These are phyloP conservation scores for Xerocomellus chrysenteron DNA, from an alignment of 768 basidiomycete genomes.

Conservation along the genomic window DNA sequence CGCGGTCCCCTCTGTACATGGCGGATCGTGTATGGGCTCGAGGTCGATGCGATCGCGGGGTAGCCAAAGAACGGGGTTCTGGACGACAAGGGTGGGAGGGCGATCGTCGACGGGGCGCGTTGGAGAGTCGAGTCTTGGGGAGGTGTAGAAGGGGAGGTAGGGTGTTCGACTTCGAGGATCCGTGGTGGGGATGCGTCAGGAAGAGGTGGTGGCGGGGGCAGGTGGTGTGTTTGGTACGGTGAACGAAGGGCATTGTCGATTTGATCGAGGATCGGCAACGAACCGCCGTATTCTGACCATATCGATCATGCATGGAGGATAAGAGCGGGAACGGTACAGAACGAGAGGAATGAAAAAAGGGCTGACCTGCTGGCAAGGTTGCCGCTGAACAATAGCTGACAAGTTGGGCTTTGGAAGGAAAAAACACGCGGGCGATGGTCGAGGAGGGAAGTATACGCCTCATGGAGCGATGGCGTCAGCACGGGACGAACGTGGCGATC, in stretches of 20 bases:
- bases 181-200: not conserved
- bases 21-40: slow-evolving; percentile 42
- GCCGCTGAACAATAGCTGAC: slow-evolving; percentile 51
- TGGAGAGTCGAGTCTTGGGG: not conserved
- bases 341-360: not conserved
- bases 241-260: slow-evolving; percentile 49
- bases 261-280: slow-evolving; percentile 48
- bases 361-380: slow-evolving; percentile 52
- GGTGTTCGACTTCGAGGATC: not conserved
- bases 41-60: slow-evolving; percentile 41
- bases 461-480: slow-evolving; percentile 7
- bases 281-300: slow-evolving; percentile 65
- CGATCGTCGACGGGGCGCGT: slow-evolving; percentile 11
- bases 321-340: not conserved
- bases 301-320: slow-evolving; percentile 21
- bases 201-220: slow-evolving; percentile 4
- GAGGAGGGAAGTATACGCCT: slow-evolving; percentile 64
- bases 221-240: slow-evolving; percentile 1
- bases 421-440: slow-evolving; percentile 63
- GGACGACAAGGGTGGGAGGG: slow-evolving; percentile 53
- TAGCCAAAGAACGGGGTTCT: slow-evolving; percentile 79
- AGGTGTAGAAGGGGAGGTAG: not conserved
- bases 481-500: not conserved
- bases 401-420: slow-evolving; percentile 57
- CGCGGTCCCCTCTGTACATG: slow-evolving; percentile 68